These are phyloP conservation scores for Bacterosira constricta DNA, from an alignment of 108 stramenopile species.

Conservation along the genomic window DNA sequence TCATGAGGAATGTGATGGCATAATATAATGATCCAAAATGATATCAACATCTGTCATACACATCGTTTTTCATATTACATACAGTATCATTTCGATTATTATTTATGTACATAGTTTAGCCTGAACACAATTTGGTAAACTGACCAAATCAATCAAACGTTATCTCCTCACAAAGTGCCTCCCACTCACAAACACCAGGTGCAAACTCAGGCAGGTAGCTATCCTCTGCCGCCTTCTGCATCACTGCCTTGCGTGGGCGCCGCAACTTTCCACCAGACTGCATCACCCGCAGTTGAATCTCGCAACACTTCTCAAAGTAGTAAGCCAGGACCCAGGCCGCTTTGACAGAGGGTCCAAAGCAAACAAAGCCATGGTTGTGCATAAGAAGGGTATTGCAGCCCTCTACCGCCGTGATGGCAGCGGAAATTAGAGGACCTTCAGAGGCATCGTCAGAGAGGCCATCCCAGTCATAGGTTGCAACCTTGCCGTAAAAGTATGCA, in stretches of 20 bases:
- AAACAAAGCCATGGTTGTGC: constrained; percentile 66
- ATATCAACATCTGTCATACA: too few species aligned
- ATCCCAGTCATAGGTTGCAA: constrained; percentile 61
- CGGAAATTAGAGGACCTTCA: constrained; percentile 51
- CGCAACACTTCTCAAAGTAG: constrained; percentile 64
- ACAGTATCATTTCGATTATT: too few species aligned
- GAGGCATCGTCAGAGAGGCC: constrained; percentile 58
- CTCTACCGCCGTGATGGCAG: constrained; percentile 44
- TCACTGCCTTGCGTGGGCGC: constrained; percentile 36
- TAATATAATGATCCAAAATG: too few species aligned
- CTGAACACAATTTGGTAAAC: too few species aligned
- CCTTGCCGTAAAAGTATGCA: constrained; percentile 58
- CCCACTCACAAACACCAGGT: constrained; percentile 70
- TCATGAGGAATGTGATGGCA: too few species aligned
- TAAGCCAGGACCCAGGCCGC: constrained; percentile 73
- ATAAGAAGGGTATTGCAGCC: constrained; percentile 61
- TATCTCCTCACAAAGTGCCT: constrained; percentile 48
- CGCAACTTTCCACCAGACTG: constrained; percentile 57
- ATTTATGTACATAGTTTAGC: too few species aligned
- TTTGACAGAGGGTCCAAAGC: constrained; percentile 50
- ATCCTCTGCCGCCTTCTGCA: constrained; percentile 53
- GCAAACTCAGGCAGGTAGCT: constrained; percentile 54
- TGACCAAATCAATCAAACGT: too few species aligned
- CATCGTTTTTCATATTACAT: too few species aligned
- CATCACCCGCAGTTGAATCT: constrained; percentile 47